Evolutionary conservation across 225 moss, liverwort and hornwort species (phyloP), one percentile per base, ranked within the genome.

Genomic region (Polytrichum commune): DNA sequence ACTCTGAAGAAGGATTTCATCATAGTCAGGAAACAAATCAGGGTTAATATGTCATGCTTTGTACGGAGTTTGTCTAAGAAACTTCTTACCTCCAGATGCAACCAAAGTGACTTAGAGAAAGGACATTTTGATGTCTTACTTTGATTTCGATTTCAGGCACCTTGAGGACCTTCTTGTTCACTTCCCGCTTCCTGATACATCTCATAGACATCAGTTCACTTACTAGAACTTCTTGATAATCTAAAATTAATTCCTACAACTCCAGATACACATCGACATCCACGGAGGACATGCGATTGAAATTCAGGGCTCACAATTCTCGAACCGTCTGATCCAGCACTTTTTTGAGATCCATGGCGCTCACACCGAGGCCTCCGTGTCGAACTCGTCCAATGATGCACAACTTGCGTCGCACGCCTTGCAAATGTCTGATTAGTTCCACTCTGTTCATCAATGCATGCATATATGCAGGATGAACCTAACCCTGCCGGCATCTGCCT

Each of bases 101-200:
- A 58, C 24, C 58, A 58, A 58, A 24, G 24, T 58, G 22, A 24
- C n/a, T 58, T 8, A 20, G 20, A 9, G 9, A 20, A 58, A 58
- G 20, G 22, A 2, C 22, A 58, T 20, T 58, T 24, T 58, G 3
- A 29, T 13, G 24, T 54, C 20, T 73, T 80, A 97, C 97, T 82
- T 97, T 97, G 72, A 94, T 90, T 80, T 97, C 94, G 60, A 94
- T 97, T 79, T 97, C 94, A 5, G 97, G 97, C 60, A 97, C 94
- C 82, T 97, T 97, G 26, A 97, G 85, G 25, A 97, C 92, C 77
- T 94, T 97, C 90, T 97, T 97, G 78, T 90, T 94, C 78, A 97
- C 94, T 76, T 97, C 97, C 68, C 97, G 75, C 67, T 88, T 94
- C 89, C 97, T 97, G 83, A 46, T 16, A 46, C 79, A 79, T 26